Evolutionary conservation across 257 asterid genomes (phyloP), one percentile per base, ranked within the genome.

Genomic region (Fraxinus anomala): DNA sequence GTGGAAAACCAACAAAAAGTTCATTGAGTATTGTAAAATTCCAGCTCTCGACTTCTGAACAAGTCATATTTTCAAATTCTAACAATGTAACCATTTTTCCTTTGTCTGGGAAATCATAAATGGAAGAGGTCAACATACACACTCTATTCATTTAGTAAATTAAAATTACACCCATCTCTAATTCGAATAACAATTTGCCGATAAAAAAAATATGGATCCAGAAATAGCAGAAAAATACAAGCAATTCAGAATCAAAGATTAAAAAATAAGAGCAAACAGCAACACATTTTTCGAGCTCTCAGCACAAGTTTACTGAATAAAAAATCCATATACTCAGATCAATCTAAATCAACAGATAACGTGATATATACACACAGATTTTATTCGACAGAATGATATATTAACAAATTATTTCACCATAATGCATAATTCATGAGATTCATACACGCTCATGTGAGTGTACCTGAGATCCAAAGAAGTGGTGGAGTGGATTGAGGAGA

Each of bases 391-490:
- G 9, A 8, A 59, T 59, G 3, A 7, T 59, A 59, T 3, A 10
- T 36, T n/a, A 59, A 7, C 16, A 8, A 6, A 26, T 24, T 63
- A 63, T 63, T 63, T 63, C 69, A 63, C 33, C 31, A 26, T 63
- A 63, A 11, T 9, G 69, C 69, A 23, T 23, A 63, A 14, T 23
- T 11, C 33, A 19, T 4, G 30, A 1, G 37, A 47, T 34, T 63
- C 47, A 34, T 40, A 63, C 39, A 69, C 19, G 44, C 17, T 11
- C 30, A 63, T 24, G 63, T 73, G 71, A 26, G 9, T 86, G 17
- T 87, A 72, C 98, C 97, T 86, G 98, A 90, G 70, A 94, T 86
- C 73, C 89, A 88, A 80, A 89, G 83, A 13, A 79, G 73, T 59
- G 91, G 88, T 72, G 84, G 89, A 70, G 65, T 74, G 59, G 73